These are phyloP conservation scores for Fusarium metavorans DNA, from an alignment of 2,329 filamentous ascomycete genomes.

Conservation along the genomic window DNA sequence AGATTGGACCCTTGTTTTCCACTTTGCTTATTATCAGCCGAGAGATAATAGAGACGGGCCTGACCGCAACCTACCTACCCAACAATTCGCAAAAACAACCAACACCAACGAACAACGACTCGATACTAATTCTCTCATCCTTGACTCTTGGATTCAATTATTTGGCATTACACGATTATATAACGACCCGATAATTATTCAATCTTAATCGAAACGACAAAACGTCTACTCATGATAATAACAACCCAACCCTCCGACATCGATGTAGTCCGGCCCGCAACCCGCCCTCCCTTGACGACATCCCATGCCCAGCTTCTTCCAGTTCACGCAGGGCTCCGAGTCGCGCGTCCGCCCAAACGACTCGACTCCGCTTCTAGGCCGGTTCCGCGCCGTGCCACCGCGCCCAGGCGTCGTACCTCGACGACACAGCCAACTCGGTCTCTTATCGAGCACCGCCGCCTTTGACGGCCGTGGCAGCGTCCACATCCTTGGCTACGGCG, in stretches of 20 bases:
- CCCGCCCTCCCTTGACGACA: constrained; percentile 15
- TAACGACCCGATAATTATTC: neutral
- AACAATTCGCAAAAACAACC: constrained; percentile 20
- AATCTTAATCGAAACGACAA: neutral
- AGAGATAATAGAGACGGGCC: constrained; percentile 6
- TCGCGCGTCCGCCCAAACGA: constrained; percentile 65
- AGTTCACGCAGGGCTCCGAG: constrained; percentile 75
- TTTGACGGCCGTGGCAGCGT: constrained; percentile 62
- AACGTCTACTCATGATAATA: constrained; percentile 4
- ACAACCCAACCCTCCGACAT: constrained; percentile 3
- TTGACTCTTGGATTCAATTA: neutral
- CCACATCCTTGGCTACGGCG: constrained; percentile 66
- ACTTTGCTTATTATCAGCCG: constrained; percentile 17
- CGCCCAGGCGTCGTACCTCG: constrained; percentile 47
- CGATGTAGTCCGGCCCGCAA: constrained; percentile 37
- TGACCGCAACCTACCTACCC: neutral
- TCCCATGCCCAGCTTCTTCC: constrained; percentile 73
- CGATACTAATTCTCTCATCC: constrained; percentile 22
- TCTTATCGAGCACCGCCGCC: constrained; percentile 49
- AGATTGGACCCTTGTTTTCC: constrained; percentile 29
- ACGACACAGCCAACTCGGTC: constrained; percentile 52
- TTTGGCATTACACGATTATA: neutral
- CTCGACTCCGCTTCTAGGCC: constrained; percentile 71
- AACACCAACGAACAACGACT: constrained; percentile 22
- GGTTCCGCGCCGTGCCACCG: constrained; percentile 72